These are phyloP conservation scores for Globisporangium polare DNA, from an alignment of 352 stramenopile species.

Conservation along the genomic window DNA sequence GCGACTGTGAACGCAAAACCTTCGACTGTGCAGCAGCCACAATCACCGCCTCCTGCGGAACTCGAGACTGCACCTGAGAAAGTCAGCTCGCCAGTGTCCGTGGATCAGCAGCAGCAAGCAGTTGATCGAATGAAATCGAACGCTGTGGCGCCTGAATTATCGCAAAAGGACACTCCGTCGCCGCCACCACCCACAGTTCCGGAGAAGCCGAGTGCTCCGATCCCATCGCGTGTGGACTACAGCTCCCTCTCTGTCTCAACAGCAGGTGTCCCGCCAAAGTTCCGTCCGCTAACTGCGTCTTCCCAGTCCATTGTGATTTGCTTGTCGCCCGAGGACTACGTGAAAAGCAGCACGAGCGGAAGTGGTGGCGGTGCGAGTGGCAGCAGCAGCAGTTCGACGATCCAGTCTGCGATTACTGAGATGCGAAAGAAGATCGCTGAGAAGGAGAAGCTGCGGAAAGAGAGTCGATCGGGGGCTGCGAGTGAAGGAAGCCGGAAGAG, in stretches of 20 bases:
- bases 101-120: conserved; percentile 6
- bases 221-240: not conserved
- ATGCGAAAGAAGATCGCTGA: conserved; percentile 57
- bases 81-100: not conserved
- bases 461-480: conserved; percentile 14
- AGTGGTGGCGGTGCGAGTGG: conserved; percentile 1
- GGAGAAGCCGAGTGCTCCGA: not conserved
- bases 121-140: not conserved
- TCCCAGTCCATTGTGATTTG: conserved; percentile 70
- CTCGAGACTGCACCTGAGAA: not conserved
- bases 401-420: conserved; percentile 40
- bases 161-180: not conserved
- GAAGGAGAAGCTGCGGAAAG: conserved; percentile 33
- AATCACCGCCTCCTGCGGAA: not conserved
- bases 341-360: conserved; percentile 15
- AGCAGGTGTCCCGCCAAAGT: conserved; percentile 24
- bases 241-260: conserved; percentile 1
- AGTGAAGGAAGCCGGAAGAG: not conserved
- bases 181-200: not conserved
- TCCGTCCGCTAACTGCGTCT: conserved; percentile 58
- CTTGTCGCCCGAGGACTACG: conserved; percentile 49
- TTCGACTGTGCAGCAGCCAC: too few relatives aligned
- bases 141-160: not conserved
- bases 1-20: not conserved
- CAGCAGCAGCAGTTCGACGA: conserved; percentile 17